These are phyloP conservation scores for Linnemannia exigua DNA, from an alignment of 192 early-diverging fungal genomes.

Conservation along the genomic window DNA sequence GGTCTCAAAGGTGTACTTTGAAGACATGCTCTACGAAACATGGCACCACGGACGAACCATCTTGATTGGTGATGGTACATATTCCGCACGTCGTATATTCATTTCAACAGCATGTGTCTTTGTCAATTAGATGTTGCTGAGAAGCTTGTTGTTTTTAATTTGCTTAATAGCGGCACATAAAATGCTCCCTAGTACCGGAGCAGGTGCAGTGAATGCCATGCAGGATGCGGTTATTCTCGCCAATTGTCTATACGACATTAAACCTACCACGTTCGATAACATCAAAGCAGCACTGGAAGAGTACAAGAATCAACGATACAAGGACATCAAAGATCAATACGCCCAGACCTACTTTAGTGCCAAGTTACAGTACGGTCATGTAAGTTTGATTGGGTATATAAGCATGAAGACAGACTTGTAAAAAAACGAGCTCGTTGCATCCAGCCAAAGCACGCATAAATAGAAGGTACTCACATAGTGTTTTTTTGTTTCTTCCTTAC, in stretches of 20 bases:
- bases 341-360: neutral
- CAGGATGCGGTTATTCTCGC: neutral
- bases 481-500: too few relatives aligned
- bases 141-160: too few relatives aligned
- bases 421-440: too few relatives aligned
- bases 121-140: too few relatives aligned
- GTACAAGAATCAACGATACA: neutral
- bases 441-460: too few relatives aligned
- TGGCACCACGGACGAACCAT: slow-evolving; percentile 11
- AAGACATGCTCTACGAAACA: slow-evolving; percentile 18
- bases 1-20: slow-evolving; percentile 18
- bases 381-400: too few relatives aligned
- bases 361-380: neutral
- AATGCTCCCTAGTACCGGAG: slow-evolving; percentile 8
- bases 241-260: slow-evolving; percentile 12
- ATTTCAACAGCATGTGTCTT: too few relatives aligned
- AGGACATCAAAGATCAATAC: neutral
- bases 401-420: too few relatives aligned
- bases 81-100: too few relatives aligned
- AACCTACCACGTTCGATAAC: neutral
- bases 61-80: slow-evolving; percentile 31
- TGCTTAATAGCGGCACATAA: neutral
- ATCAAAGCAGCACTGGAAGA: neutral
- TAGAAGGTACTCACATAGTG: too few relatives aligned
- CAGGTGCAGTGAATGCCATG: slow-evolving; percentile 20